Percentiles rank a stretch among this genome's conserved stretches.
Conservation (phyloP, 371 early-diverging fungal genomes). For the Mortierella sp. region DNA sequence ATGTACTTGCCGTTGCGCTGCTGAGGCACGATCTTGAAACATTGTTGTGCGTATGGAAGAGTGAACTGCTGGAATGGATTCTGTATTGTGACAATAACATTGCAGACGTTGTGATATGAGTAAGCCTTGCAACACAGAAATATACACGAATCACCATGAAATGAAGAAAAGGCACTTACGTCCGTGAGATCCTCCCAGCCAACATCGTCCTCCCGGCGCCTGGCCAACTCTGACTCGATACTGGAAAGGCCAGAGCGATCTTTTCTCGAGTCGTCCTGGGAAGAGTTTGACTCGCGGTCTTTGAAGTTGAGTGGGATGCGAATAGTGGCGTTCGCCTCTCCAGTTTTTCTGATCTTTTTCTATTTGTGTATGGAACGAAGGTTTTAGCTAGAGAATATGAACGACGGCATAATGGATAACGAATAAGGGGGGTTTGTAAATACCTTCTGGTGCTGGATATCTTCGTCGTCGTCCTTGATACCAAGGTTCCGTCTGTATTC, state of each 20-base stretch:
- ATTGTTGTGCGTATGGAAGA: slow-evolving; percentile 48
- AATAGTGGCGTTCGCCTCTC: slow-evolving; percentile 64
- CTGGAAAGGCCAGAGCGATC: slow-evolving; percentile 44
- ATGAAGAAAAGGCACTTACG: slow-evolving; percentile 57
- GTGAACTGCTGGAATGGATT: slow-evolving; percentile 66
- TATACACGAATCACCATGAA: background rate
- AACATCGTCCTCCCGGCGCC: slow-evolving; percentile 65
- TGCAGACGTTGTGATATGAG: too few species aligned
- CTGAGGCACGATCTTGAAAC: slow-evolving; percentile 55
- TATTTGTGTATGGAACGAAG: background rate
- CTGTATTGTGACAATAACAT: too few species aligned
- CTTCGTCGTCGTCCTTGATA: slow-evolving; percentile 66
- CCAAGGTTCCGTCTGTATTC: slow-evolving; percentile 68
- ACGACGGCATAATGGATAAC: background rate
- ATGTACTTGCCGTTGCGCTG: slow-evolving; percentile 38
- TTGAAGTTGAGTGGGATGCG: slow-evolving; percentile 61
- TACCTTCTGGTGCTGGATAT: slow-evolving; percentile 52
- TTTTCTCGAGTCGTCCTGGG: slow-evolving; percentile 40
- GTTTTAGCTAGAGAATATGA: background rate
- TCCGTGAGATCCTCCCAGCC: slow-evolving; percentile 72
- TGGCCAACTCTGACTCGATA: slow-evolving; percentile 66
- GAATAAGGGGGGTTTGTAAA: background rate
- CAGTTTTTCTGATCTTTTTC: slow-evolving; percentile 49
- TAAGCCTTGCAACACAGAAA: too few species aligned
- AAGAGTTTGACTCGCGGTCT: slow-evolving; percentile 25